Conservation (phyloP, 768 basidiomycete genomes). For the Lentinula raphanica region DNA sequence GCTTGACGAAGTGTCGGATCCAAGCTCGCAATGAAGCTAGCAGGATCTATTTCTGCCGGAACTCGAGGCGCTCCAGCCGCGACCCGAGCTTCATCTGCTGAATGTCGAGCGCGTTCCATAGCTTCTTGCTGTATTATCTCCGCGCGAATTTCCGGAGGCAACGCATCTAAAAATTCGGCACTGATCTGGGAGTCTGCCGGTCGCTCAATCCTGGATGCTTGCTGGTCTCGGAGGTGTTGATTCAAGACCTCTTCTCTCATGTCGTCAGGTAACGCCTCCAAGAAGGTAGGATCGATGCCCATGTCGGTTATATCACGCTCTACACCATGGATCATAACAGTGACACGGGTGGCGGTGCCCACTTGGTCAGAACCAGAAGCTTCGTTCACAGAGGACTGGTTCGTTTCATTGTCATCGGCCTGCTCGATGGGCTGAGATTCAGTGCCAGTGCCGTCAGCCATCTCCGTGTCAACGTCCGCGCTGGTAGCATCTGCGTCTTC, state of each 20-base stretch:
- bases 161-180: conserved; percentile 90
- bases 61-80: conserved; percentile 31
- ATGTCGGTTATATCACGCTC: conserved; percentile 97
- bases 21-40: conserved; percentile 87
- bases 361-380: conserved; percentile 19
- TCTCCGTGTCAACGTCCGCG: conserved; percentile 38
- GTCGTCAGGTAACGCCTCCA: conserved; percentile 96
- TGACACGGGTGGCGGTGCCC: conserved; percentile 57
- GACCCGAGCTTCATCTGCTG: conserved; percentile 32
- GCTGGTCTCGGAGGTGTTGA: conserved; percentile 92
- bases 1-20: conserved; percentile 86
- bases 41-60: conserved; percentile 77
- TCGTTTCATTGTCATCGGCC: conserved; percentile 5
- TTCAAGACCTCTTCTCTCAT: conserved; percentile 98
- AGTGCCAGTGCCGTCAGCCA: conserved; percentile 36
- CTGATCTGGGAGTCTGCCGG: conserved; percentile 87
- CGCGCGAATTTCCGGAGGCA: conserved; percentile 93
- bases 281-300: conserved; percentile 96
- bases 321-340: conserved; percentile 87
- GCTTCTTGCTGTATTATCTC: conserved; percentile 97
- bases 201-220: conserved; percentile 68
- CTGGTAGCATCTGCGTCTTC: conserved; percentile 21
- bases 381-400: conserved; percentile 13
- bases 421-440: not conserved
- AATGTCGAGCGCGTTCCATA: conserved; percentile 67